These are phyloP conservation scores for Stachybotrys elegans DNA, from an alignment of 2,329 filamentous ascomycete species.

Conservation along the genomic window DNA sequence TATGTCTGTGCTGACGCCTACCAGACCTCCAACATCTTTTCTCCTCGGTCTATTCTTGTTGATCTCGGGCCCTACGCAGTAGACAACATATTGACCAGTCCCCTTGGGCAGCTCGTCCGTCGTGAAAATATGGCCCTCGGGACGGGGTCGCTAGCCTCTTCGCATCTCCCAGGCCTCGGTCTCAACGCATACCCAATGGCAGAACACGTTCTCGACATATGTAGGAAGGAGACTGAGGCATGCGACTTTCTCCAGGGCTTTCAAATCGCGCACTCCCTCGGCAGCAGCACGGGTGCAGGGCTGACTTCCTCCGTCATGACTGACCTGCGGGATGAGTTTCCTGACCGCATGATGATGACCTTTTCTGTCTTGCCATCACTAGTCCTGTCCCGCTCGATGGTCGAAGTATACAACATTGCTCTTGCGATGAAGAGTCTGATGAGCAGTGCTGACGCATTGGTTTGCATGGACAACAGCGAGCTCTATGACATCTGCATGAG, in stretches of 20 bases:
- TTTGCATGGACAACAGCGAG: constrained; percentile 99
- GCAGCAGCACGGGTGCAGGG: constrained; percentile 99
- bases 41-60: constrained; percentile 97
- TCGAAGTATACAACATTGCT: constrained; percentile 99
- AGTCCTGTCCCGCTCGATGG: constrained; percentile 99
- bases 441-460: constrained; percentile 99
- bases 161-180: constrained; percentile 99
- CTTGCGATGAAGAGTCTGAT: constrained; percentile 98
- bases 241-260: constrained; percentile 99
- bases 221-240: constrained; percentile 96
- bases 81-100: constrained; percentile 97
- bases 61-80: constrained; percentile 99
- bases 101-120: constrained; percentile 98
- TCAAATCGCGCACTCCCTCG: constrained; percentile 99
- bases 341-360: constrained; percentile 99
- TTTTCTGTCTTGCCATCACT: constrained; percentile 98
- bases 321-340: constrained; percentile 99
- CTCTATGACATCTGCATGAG: constrained; percentile 99
- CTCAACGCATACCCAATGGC: constrained; percentile 99
- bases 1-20: constrained; percentile 49
- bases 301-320: constrained; percentile 99
- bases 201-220: constrained; percentile 95
- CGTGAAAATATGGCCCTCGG: constrained; percentile 99
- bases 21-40: constrained; percentile 98
- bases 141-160: constrained; percentile 99